Base-by-base conservation (phyloP, 371 early-diverging fungal genomes). In the Umbelopsis sp. region DNA sequence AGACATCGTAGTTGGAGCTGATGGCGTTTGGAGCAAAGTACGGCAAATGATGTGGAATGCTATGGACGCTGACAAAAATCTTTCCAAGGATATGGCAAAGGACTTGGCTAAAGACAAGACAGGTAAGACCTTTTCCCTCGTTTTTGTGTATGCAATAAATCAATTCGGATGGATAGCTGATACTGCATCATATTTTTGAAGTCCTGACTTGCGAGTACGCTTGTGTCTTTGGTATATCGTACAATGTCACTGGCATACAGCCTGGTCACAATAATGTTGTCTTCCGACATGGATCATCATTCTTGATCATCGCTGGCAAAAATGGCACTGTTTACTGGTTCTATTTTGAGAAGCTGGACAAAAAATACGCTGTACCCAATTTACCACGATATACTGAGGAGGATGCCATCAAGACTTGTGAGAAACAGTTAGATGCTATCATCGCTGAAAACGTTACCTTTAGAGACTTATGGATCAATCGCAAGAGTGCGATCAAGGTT, bases 1-100 rank as follows among this genome's bases (percentile, higher is more conserved):
- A 6, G 64, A 64, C 35, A 45, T 64, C 0, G 46, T 64, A 0
- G 25, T 64, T 46, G 64, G 64, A 38, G 64, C 64, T 14, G 64
- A 64, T 44, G 64, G 64, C 10, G 64, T 46, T 10, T 64, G 64
- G 64, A 45, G 45, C 29, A 44, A 9, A 24, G 44, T 64, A 10
- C 64, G 64, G 1, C 64, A 29, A 24, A n/a, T 20, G 9, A 64
- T 64, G 64, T 64, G 57, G 57, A 29, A 35, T 18, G 57, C 35
- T 29, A 57, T 57, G 57, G 57, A 57, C 10, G n/a, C 18, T 1
- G 57, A 57, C 29, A 48, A 16, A 16, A 41, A 0, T 0, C 48
- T 48, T 20, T 0, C 48, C 1, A 48, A 48, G 18, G 29, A 18
- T 10, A 12, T 35, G 4, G 35, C 57, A 4, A 57, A 57, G 35